These are phyloP conservation scores for Mikania micrantha DNA, from an alignment of 129 eudicot genomes.

Conservation along the genomic window DNA sequence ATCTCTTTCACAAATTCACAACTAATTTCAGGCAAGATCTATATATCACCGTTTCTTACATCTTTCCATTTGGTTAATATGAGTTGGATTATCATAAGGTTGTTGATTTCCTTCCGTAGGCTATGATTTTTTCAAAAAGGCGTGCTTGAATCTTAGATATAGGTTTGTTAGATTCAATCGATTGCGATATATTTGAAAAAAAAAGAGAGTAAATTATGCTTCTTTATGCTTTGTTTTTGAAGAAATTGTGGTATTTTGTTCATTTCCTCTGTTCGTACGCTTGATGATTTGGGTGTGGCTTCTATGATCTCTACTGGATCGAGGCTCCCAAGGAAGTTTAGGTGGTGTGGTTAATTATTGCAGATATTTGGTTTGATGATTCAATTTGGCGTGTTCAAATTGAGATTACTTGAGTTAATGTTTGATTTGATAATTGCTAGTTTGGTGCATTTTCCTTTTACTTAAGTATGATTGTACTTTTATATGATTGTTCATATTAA, in stretches of 20 bases:
- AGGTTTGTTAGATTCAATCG: conserved; percentile 5
- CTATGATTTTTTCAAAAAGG: background rate
- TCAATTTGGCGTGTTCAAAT: background rate
- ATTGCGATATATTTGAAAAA: too few relatives aligned
- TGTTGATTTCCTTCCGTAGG: background rate
- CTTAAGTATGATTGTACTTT: background rate
- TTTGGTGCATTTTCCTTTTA: background rate
- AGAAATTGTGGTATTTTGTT: conserved; percentile 19
- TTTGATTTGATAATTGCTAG: conserved; percentile 7
- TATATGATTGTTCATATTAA: background rate
- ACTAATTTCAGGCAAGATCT: background rate
- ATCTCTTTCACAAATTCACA: background rate
- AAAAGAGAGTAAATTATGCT: background rate
- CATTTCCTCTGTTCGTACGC: conserved; percentile 27
- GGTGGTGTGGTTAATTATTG: conserved; percentile 11
- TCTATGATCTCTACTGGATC: conserved; percentile 34
- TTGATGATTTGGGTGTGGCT: conserved; percentile 30
- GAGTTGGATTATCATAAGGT: background rate
- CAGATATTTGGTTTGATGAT: background rate
- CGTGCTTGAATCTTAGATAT: conserved; percentile 32
- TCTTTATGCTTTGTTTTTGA: background rate
- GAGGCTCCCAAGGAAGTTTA: conserved; percentile 26
- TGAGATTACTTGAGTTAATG: background rate
- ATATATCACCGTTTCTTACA: background rate
- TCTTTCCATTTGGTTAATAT: background rate